These are phyloP conservation scores for Chaetomium fimeti DNA, from an alignment of 495 filamentous ascomycete genomes.

Conservation along the genomic window DNA sequence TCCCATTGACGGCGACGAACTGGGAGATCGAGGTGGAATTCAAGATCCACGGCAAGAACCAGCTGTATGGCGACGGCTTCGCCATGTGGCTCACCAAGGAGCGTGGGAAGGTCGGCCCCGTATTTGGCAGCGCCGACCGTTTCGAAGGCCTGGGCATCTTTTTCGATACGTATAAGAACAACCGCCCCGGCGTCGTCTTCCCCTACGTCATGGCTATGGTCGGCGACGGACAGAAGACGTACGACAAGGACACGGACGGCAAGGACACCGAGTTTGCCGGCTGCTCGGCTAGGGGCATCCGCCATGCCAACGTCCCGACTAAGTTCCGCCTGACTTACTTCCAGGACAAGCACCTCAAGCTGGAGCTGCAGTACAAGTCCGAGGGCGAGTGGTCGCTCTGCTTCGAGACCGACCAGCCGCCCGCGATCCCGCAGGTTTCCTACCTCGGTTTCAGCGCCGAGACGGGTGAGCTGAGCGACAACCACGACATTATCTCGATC, in stretches of 20 bases:
- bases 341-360: conserved; percentile 86
- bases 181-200: conserved; percentile 90
- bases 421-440: conserved; percentile 81
- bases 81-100: conserved; percentile 98
- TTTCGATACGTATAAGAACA: conserved; percentile 99
- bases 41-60: conserved; percentile 73
- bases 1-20: conserved; percentile 95
- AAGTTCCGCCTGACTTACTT: conserved; percentile 92
- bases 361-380: conserved; percentile 90
- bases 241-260: conserved; percentile 93
- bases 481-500: conserved; percentile 94
- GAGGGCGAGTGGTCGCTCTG: conserved; percentile 87
- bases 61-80: conserved; percentile 92
- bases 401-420: conserved; percentile 71
- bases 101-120: conserved; percentile 73
- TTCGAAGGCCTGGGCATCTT: conserved; percentile 97
- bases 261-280: conserved; percentile 90
- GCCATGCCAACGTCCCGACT: conserved; percentile 72
- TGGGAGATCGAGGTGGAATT: conserved; percentile 99
- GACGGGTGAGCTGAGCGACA: conserved; percentile 94
- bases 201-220: conserved; percentile 99
- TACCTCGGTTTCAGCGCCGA: conserved; percentile 96
- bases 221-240: conserved; percentile 81
- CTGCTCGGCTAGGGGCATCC: conserved; percentile 90
- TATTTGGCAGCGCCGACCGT: conserved; percentile 83